Conservation (phyloP, 129 eudicot genomes). For the Kitagawia praeruptora region DNA sequence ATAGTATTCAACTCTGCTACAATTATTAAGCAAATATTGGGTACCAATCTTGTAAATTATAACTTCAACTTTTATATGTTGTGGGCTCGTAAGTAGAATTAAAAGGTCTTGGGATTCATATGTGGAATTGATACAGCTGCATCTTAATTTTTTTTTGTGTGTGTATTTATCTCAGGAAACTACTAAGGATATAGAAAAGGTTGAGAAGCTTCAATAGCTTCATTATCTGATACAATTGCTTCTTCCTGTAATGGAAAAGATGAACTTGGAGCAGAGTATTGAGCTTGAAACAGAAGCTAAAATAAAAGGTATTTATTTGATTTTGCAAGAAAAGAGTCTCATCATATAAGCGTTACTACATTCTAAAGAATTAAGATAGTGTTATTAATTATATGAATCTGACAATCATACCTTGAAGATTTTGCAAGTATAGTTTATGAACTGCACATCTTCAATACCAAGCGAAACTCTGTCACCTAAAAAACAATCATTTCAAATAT, state of each 20-base stretch:
- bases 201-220: slow-evolving; percentile 43
- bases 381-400: neutral
- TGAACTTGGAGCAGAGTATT: slow-evolving; percentile 51
- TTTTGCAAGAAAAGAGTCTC: neutral
- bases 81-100: too few relatives aligned
- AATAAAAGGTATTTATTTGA: slow-evolving; percentile 42
- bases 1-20: too few relatives aligned
- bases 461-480: neutral
- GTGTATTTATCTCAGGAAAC: slow-evolving; percentile 40
- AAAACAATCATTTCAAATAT: neutral
- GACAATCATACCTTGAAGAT: neutral
- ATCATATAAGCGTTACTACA: neutral
- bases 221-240: slow-evolving; percentile 58
- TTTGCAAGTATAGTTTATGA: neutral
- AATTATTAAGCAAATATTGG: too few relatives aligned
- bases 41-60: too few relatives aligned
- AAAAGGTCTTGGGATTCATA: neutral
- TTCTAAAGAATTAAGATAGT: too few relatives aligned
- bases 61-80: too few relatives aligned
- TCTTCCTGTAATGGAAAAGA: slow-evolving; percentile 61
- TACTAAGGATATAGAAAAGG: slow-evolving; percentile 33
- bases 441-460: neutral
- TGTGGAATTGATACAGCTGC: slow-evolving; percentile 1
- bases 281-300: slow-evolving; percentile 70
- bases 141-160: neutral